Evolutionary conservation across 306 rosid species (phyloP).

Genomic region (Cucurbita maxima): DNA sequence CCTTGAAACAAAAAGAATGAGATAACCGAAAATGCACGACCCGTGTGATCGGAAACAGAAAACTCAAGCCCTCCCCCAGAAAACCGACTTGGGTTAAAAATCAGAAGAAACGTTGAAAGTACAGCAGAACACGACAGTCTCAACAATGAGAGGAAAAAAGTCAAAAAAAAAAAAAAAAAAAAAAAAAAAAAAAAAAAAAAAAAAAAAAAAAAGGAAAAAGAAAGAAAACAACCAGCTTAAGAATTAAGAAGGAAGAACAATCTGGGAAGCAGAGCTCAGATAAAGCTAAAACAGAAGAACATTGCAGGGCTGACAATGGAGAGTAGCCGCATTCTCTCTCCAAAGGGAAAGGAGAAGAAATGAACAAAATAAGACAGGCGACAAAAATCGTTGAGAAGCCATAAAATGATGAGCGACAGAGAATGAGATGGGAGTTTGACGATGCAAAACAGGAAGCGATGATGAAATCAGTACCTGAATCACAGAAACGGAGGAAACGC

Average conservation of each 20-base stretch:
- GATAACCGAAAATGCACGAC: neutral
- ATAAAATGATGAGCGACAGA: neutral
- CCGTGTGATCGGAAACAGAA: neutral
- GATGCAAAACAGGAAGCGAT: neutral
- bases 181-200: no score
- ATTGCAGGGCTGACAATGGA: neutral
- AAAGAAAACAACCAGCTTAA: neutral
- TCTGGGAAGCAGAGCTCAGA: neutral
- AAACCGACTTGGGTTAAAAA: neutral
- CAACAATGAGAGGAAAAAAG: neutral
- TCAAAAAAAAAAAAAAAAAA: no score
- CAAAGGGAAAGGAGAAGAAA: neutral
- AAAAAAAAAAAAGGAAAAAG: no score
- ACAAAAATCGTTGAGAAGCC: neutral
- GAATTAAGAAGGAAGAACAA: neutral
- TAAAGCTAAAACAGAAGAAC: neutral
- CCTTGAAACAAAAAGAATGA: neutral
- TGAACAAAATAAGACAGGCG: neutral
- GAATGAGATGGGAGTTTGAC: neutral
- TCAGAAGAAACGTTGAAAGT: neutral
- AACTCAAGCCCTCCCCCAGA: neutral
- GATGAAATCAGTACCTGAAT: neutral
- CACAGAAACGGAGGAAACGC: neutral
- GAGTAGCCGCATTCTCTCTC: neutral
- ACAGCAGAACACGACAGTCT: neutral